phyloP scores from a whole-genome alignment of 306 rosid genomes.

The Vigna hirtella region DNA sequence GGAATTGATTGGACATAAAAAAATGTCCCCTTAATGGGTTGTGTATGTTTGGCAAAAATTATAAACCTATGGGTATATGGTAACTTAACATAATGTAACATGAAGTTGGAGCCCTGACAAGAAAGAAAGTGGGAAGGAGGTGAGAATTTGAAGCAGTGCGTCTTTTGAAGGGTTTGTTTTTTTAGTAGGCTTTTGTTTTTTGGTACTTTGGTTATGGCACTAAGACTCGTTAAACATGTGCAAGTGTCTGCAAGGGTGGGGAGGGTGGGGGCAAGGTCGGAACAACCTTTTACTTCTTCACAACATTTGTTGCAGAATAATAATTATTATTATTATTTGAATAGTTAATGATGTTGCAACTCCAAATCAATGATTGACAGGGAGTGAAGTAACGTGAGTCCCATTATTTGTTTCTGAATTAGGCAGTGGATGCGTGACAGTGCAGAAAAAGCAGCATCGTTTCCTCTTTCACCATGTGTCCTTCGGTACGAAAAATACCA shows the following conservation, averaged over 20 bases:
- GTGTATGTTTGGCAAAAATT: neutral
- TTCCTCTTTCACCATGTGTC: constrained; percentile 33
- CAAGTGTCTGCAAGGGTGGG: constrained; percentile 33
- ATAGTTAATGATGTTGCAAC: constrained; percentile 3
- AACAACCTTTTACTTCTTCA: neutral
- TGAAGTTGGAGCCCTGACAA: constrained; percentile 29
- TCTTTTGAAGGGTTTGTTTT: constrained; percentile 25
- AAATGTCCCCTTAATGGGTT: constrained; percentile 39
- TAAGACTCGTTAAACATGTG: constrained; percentile 45
- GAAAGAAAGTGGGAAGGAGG: constrained; percentile 28
- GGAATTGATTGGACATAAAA: constrained; percentile 47
- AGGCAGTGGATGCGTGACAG: constrained; percentile 29
- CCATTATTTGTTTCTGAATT: constrained; percentile 18
- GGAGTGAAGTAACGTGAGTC: constrained; percentile 21
- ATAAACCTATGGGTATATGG: constrained; percentile 16
- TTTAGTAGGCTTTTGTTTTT: constrained; percentile 4
- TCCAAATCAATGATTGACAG: constrained; percentile 44
- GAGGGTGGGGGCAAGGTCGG: too few relatives aligned
- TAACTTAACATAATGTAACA: constrained; percentile 36
- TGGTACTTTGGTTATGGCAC: constrained; percentile 37
- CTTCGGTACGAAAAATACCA: neutral
- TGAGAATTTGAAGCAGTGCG: constrained; percentile 36
- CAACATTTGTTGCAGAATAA: neutral
- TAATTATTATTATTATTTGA: too few relatives aligned
- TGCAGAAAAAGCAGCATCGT: neutral